phyloP scores from a whole-genome alignment of 345 rosid species.

The Triadica sebifera region DNA sequence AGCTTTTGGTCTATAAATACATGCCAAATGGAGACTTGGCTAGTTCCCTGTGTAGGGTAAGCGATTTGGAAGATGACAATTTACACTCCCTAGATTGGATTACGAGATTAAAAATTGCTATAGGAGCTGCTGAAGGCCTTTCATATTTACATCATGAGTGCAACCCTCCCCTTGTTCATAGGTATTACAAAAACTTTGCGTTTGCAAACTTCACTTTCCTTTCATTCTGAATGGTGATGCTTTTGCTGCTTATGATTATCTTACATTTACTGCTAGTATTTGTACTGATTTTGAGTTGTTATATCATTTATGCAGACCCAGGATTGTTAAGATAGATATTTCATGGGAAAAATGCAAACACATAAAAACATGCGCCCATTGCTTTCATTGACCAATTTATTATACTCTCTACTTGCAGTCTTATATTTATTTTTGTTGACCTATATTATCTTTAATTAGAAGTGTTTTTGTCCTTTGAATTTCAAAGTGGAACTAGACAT shows the following conservation, averaged over 20 bases:
- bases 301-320: too few species aligned
- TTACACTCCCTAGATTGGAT: conserved; percentile 32
- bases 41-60: conserved; percentile 20
- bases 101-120: conserved; percentile 33
- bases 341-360: neutral
- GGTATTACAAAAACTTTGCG: conserved; percentile 23
- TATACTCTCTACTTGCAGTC: neutral
- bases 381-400: neutral
- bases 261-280: neutral
- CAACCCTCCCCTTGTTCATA: conserved; percentile 35
- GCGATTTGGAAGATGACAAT: conserved; percentile 16
- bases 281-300: neutral
- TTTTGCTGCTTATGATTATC: conserved; percentile 5
- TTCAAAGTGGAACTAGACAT: neutral
- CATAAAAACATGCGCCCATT: neutral
- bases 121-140: conserved; percentile 36
- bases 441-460: neutral
- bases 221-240: neutral
- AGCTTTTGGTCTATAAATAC: conserved; percentile 28
- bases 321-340: neutral
- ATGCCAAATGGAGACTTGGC: conserved; percentile 33
- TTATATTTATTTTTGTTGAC: neutral
- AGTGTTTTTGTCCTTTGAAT: neutral
- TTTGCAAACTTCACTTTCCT: conserved; percentile 3
- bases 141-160: conserved; percentile 35